phyloP scores from a whole-genome alignment of 768 basidiomycete genomes.

The Kwoniella botswanensis region DNA sequence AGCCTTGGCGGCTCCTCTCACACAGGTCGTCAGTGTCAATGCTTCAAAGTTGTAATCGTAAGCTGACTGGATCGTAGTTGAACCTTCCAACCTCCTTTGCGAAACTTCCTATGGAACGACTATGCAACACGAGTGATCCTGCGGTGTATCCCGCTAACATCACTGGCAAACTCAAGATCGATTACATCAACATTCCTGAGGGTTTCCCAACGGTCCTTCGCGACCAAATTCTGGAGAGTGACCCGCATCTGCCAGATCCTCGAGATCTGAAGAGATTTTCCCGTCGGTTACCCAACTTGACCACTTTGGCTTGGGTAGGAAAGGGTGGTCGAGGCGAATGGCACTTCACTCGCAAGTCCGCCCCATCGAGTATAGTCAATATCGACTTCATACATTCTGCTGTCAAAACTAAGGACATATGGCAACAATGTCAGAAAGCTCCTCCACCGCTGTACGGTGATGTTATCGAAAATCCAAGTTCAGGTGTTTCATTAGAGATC shows the following conservation, averaged over 20 bases:
- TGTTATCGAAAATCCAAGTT: neutral
- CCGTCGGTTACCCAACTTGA: constrained; percentile 22
- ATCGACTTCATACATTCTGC: constrained; percentile 27
- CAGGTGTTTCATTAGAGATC: neutral
- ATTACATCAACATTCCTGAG: neutral
- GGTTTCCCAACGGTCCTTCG: neutral
- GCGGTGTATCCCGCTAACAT: neutral
- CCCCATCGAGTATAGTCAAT: neutral
- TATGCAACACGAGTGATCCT: neutral
- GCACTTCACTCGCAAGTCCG: constrained; percentile 7
- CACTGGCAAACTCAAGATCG: constrained; percentile 8
- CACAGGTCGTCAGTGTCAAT: constrained; percentile 5
- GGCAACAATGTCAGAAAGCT: constrained; percentile 15
- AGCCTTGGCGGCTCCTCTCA: constrained; percentile 1
- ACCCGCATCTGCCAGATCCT: constrained; percentile 24
- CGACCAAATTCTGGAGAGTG: neutral
- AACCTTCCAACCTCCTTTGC: constrained; percentile 9
- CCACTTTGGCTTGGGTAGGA: constrained; percentile 22
- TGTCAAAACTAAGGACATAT: constrained; percentile 10
- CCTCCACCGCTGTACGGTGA: constrained; percentile 3
- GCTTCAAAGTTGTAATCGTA: too few species aligned
- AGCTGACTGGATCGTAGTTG: neutral
- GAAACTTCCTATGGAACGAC: neutral
- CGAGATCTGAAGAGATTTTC: constrained; percentile 31
- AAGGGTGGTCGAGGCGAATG: constrained; percentile 33